Evolutionary conservation across 192 early-diverging fungal species (phyloP), one percentile per base, ranked within the genome.

Genomic region (Backusella circina): DNA sequence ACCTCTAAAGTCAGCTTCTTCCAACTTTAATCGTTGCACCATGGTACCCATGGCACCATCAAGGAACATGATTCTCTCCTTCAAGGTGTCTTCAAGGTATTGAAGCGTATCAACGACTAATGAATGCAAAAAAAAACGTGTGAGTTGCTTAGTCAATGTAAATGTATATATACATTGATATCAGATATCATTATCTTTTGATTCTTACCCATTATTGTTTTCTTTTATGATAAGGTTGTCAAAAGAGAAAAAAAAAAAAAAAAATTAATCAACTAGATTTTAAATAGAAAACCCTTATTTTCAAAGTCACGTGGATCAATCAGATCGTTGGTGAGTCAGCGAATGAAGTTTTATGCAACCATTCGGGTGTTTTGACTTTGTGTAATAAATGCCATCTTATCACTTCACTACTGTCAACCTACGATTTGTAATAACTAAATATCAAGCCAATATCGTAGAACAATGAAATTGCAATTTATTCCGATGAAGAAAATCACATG

Each of bases 31-130:
- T 37, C 90, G 84, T 78, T 98, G 97, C 77, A 98, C 93, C 91
- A 94, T 88, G 44, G 93, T 94, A 57, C 95, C 95, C 96, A 98
- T 97, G n/a, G 92, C 96, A 67, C 96, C 97, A 80, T 98, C 97
- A 64, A 98, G 89, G 86, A 93, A 96, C 93, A 98, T 95, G 84
- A 98, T 97, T 70, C 95, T 88, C 85, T 93, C 86, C 71, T 83
- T 84, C 67, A 97, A 84, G 31, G 91, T 92, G 76, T 90, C 79
- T 68, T 90, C 87, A 36, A 98, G 89, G 78, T 95, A 95, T 70
- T 85, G 86, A 73, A 82, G 75, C 41, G 86, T 72, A 83, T 89
- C 85, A 80, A 31, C 18, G 2, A 37, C 69, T 47, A 47, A 44
- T 44, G 23, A 26, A 61, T 61, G 12, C 0, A 8, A 61, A 4